These are phyloP conservation scores for Diversispora eburnea DNA, from an alignment of 192 early-diverging fungal genomes.

Conservation along the genomic window DNA sequence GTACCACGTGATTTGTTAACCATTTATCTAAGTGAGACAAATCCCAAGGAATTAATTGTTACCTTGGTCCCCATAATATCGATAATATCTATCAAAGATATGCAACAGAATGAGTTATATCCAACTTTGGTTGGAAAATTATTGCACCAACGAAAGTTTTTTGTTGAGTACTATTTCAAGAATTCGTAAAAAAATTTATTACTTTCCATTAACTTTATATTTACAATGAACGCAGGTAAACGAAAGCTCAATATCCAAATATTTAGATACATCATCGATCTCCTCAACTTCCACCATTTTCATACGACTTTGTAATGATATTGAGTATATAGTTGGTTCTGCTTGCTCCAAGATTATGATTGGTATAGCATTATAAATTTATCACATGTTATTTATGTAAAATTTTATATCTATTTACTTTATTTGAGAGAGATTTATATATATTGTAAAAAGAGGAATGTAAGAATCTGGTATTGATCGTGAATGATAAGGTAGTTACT, in stretches of 20 bases:
- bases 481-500: conserved; percentile 23
- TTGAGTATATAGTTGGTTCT: conserved; percentile 10
- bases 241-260: neutral
- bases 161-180: neutral
- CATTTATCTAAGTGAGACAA: no score
- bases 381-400: neutral
- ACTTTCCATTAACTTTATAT: neutral
- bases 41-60: no score
- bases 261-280: conserved; percentile 13
- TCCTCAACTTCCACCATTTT: conserved; percentile 14
- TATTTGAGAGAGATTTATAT: neutral
- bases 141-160: conserved; percentile 1
- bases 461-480: conserved; percentile 19
- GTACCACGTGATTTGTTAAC: no score
- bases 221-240: neutral
- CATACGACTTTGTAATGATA: conserved; percentile 19
- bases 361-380: neutral
- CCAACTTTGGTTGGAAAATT: conserved; percentile 1
- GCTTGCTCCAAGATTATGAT: conserved; percentile 28
- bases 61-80: no score
- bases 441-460: conserved; percentile 12
- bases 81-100: no score
- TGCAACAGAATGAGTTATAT: neutral
- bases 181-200: neutral
- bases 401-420: neutral